A percentile compares a stretch with the other conserved stretches of the same genome.
phyloP scores from a whole-genome alignment of 495 filamentous ascomycete genomes.

The Daldinia concentrica region DNA sequence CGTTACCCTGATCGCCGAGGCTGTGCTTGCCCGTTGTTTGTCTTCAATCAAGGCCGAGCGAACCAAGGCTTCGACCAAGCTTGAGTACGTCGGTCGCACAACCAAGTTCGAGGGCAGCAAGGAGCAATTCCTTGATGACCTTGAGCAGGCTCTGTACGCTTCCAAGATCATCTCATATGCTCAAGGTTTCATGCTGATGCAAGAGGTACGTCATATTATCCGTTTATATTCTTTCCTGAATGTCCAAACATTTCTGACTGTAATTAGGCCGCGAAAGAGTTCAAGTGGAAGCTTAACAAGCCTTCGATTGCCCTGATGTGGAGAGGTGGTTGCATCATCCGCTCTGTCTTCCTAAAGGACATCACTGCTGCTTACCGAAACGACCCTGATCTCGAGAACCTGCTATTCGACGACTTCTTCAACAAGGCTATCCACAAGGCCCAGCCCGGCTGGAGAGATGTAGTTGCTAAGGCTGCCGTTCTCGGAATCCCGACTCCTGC shows the following conservation, averaged over 20 bases:
- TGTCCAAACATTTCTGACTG: conserved; percentile 30
- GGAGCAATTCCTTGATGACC: conserved; percentile 91
- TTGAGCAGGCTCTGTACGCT: conserved; percentile 98
- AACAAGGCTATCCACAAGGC: conserved; percentile 97
- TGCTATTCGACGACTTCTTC: conserved; percentile 99
- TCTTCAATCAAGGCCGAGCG: conserved; percentile 95
- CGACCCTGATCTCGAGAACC: conserved; percentile 95
- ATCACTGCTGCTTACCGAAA: conserved; percentile 97
- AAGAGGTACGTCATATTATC: conserved; percentile 74
- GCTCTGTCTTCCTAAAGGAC: conserved; percentile 99
- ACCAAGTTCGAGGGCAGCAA: conserved; percentile 88
- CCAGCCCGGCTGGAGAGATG: conserved; percentile 94
- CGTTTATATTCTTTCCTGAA: not conserved
- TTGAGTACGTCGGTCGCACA: conserved; percentile 74
- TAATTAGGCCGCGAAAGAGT: conserved; percentile 86
- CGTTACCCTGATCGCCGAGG: conserved; percentile 96
- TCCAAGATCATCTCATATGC: conserved; percentile 99
- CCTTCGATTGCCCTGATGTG: conserved; percentile 99
- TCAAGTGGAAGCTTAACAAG: conserved; percentile 99
- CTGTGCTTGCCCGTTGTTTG: conserved; percentile 93
- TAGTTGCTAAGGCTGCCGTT: conserved; percentile 87
- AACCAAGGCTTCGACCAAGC: conserved; percentile 78
- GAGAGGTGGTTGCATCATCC: conserved; percentile 99
- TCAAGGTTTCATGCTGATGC: conserved; percentile 99
- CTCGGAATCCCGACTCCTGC: conserved; percentile 95